Evolutionary conservation across 2,329 filamentous ascomycete species (phyloP).

Genomic region (Exophiala dermatitidis): DNA sequence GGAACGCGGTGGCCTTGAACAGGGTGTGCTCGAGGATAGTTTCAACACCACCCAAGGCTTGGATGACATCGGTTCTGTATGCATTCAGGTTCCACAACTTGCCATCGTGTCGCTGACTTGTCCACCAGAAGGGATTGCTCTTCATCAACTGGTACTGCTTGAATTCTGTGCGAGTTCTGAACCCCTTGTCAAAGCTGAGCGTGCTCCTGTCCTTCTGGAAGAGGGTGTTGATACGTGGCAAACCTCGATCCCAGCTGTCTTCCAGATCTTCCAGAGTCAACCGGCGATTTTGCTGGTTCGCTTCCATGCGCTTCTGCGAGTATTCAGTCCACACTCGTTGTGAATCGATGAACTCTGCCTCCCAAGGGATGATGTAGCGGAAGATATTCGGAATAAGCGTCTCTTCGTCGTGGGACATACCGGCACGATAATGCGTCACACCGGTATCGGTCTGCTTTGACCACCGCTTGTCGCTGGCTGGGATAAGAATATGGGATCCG

Average conservation of each 20-base stretch:
- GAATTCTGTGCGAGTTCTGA: constrained; percentile 90
- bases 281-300: constrained; percentile 92
- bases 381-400: constrained; percentile 98
- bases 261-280: constrained; percentile 93
- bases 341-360: constrained; percentile 97
- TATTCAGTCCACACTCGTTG: constrained; percentile 99
- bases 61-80: constrained; percentile 93
- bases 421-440: constrained; percentile 91
- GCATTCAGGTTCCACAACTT: constrained; percentile 97
- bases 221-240: constrained; percentile 95
- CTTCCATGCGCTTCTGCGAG: constrained; percentile 93
- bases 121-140: constrained; percentile 99
- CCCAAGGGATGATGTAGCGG: constrained; percentile 98
- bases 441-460: constrained; percentile 96
- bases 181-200: constrained; percentile 95
- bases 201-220: constrained; percentile 99
- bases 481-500: constrained; percentile 94
- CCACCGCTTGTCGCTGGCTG: constrained; percentile 95
- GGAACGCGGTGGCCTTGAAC: constrained; percentile 95
- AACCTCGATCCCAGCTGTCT: constrained; percentile 95
- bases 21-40: constrained; percentile 94
- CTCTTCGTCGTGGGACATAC: constrained; percentile 98
- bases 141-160: constrained; percentile 99
- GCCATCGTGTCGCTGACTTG: constrained; percentile 90
- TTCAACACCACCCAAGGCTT: constrained; percentile 91